Evolutionary conservation across 306 rosid genomes (phyloP).

Genomic region (Trichosanthes cucumerina): DNA sequence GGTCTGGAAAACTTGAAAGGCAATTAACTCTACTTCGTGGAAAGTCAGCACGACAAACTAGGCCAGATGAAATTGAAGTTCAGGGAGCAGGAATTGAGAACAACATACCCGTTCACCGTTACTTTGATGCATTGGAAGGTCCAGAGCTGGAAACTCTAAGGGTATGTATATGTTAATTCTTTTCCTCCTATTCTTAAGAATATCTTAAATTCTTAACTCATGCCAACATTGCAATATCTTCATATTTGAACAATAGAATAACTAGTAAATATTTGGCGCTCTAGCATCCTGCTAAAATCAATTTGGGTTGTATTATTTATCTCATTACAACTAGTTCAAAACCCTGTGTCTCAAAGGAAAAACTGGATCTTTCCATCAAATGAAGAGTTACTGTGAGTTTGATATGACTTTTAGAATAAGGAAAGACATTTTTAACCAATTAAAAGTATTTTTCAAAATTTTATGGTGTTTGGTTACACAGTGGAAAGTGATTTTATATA

Average conservation of each 20-base stretch:
- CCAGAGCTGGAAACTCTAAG: conserved; percentile 61
- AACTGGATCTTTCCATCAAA: neutral
- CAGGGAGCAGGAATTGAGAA: conserved; percentile 22
- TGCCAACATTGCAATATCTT: neutral
- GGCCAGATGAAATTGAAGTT: conserved; percentile 15
- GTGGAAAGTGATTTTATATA: neutral
- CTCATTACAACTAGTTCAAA: neutral
- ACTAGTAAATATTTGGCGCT: neutral
- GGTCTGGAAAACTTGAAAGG: conserved; percentile 65
- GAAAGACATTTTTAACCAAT: neutral
- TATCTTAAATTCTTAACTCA: neutral
- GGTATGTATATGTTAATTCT: conserved; percentile 26
- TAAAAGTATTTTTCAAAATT: neutral
- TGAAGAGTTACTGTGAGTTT: neutral
- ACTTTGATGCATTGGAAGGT: conserved; percentile 51
- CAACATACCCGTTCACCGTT: conserved; percentile 52
- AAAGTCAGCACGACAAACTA: conserved; percentile 21
- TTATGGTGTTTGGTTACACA: neutral
- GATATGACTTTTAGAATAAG: neutral
- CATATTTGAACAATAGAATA: neutral
- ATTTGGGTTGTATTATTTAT: neutral
- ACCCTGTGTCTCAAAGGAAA: neutral
- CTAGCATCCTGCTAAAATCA: neutral
- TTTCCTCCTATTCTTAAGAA: neutral
- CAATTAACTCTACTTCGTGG: conserved; percentile 56